Percentiles rank a stretch among this genome's conserved stretches.
These are phyloP conservation scores for Colletotrichum melonis DNA, from an alignment of 2,329 filamentous ascomycete genomes.

Conservation along the genomic window DNA sequence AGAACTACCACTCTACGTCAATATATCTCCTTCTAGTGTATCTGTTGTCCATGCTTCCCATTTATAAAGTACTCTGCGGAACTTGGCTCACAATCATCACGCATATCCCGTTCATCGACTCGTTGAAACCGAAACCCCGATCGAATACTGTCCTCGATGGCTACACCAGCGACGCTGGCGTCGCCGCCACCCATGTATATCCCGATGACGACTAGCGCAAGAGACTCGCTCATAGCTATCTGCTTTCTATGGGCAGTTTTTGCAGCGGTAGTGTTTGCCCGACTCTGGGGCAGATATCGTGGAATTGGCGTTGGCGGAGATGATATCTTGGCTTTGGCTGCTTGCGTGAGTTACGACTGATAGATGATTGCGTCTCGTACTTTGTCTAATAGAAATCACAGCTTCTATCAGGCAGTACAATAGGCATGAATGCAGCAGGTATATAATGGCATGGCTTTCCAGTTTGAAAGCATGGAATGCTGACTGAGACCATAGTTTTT, in stretches of 20 bases:
- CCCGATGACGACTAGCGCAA: slow-evolving; percentile 32
- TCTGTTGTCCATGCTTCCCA: background rate
- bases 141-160: slow-evolving; percentile 1
- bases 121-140: background rate
- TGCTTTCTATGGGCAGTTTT: slow-evolving; percentile 25
- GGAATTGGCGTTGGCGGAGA: slow-evolving; percentile 34
- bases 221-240: slow-evolving; percentile 32
- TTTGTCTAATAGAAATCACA: background rate
- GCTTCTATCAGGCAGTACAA: slow-evolving; percentile 32
- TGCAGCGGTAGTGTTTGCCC: slow-evolving; percentile 18
- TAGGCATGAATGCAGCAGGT: slow-evolving; percentile 31
- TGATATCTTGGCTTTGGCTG: slow-evolving; percentile 30
- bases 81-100: background rate
- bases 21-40: slow-evolving; percentile 14
- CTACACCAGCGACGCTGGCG: slow-evolving; percentile 7
- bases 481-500: slow-evolving; percentile 8
- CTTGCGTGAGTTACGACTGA: slow-evolving; percentile 27
- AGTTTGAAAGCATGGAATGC: no score
- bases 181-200: slow-evolving; percentile 17
- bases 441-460: background rate
- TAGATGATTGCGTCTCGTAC: no score
- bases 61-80: no score
- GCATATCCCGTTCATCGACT: background rate
- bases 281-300: slow-evolving; percentile 26
- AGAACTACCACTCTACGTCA: background rate